A percentile compares a stretch with the other conserved stretches of the same genome.
Evolutionary conservation across 2,329 filamentous ascomycete species (phyloP).

Genomic region (Myriosclerotinia duriaeana): DNA sequence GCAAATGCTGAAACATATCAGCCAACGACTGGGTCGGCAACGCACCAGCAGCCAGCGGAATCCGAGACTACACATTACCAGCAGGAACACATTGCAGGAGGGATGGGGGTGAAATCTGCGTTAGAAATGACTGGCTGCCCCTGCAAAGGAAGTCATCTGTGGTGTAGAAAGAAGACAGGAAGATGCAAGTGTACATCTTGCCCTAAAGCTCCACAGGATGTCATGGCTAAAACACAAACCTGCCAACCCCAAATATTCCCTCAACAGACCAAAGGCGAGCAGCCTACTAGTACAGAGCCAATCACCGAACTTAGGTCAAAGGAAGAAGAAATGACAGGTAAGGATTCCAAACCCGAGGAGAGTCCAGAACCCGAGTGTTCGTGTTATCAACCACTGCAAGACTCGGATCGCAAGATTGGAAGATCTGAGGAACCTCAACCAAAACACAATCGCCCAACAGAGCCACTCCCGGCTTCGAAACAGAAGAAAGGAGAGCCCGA

Average conservation of each 20-base stretch:
- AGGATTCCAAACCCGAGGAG: not conserved
- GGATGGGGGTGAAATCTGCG: not conserved
- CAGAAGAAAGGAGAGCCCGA: not conserved
- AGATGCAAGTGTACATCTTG: slow-evolving; percentile 18
- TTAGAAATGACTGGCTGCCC: not conserved
- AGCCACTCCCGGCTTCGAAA: not conserved
- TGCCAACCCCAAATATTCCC: not conserved
- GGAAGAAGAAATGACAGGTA: not conserved
- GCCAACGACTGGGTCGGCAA: not conserved
- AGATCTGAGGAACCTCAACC: not conserved
- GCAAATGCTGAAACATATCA: not conserved
- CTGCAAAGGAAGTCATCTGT: slow-evolving; percentile 21
- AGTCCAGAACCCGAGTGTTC: not conserved
- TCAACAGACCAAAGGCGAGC: not conserved
- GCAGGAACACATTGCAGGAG: not conserved
- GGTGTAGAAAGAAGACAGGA: slow-evolving; percentile 17
- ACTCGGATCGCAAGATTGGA: not conserved
- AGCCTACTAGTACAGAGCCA: not conserved
- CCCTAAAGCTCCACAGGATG: slow-evolving; percentile 14
- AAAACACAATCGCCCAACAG: not conserved
- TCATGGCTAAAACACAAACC: not conserved
- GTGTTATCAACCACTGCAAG: not conserved
- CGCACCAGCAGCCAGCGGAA: not conserved
- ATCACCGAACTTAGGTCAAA: not conserved
- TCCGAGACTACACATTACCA: not conserved